Base-by-base conservation (phyloP, 495 filamentous ascomycete genomes). In the Penicillium ochrochloron region DNA sequence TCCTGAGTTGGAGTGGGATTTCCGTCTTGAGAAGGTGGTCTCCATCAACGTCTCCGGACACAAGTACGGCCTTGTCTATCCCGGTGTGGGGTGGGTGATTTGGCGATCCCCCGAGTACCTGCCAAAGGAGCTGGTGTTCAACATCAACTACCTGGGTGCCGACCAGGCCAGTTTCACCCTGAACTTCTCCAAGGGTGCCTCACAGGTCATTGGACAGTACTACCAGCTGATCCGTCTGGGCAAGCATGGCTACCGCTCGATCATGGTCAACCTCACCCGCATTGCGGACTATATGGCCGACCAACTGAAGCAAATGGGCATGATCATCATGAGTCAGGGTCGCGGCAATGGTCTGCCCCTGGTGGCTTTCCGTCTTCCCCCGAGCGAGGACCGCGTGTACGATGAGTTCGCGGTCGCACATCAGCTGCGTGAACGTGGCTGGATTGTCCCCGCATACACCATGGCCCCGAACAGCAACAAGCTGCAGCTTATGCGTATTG, bases 101-200 rank as follows among this genome's bases (percentile, higher is more conserved):
- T 97, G 93, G 92, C 86, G 93, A 35, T 84, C 88, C 37, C 90
- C 91, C 3, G 87, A 94, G 70, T 96, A 83, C 76, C 83, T 97
- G 1, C 93, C 93, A 25, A 81, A 94, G 74, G 93, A 96, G 73
- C 88, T 97, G 41, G 91, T 97, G 70, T 97, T 97, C 86, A 96
- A 96, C 83, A 94, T 96, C 84, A 97, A 97, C 80, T 97, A 97
- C 75, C 89, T 97, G 3, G 93, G 93, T 59, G 91, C 93, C 27
- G 92, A 97, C 68, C 93, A 97, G 77, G 88, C 93, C n/a, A 96
- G 92, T 57, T 96, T 96, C 82, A 97, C 93, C n/a, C 85, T 97
- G 57, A 97, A 97, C 82, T 97, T 97, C 82, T 93, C 89, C 74
- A 94, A 95, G 76, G 93, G 93, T 61, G 93, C 93, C 50, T 89